These are phyloP conservation scores for Amanita subjunquillea DNA, from an alignment of 768 basidiomycete species.

Conservation along the genomic window DNA sequence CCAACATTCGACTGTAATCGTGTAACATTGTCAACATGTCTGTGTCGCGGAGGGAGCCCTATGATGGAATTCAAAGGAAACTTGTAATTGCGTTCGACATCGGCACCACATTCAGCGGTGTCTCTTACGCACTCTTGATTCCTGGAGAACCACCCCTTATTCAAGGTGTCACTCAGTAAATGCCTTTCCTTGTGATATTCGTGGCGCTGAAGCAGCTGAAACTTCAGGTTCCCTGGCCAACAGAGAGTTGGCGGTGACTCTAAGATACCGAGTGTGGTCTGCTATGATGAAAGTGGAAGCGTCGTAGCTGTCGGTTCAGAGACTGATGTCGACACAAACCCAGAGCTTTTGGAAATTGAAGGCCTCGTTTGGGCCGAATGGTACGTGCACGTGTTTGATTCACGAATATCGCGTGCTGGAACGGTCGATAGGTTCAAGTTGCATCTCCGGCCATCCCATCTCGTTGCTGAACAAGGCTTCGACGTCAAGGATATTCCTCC, in stretches of 20 bases:
- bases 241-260: conserved; percentile 20
- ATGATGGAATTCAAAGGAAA: background rate
- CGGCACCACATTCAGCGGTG: background rate
- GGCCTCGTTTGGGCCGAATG: conserved; percentile 32
- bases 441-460: conserved; percentile 22
- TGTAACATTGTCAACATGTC: background rate
- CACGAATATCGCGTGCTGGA: no score
- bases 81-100: conserved; percentile 1
- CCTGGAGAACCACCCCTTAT: conserved; percentile 13
- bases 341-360: conserved; percentile 30
- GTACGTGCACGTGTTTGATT: conserved; percentile 10
- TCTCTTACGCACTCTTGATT: conserved; percentile 9
- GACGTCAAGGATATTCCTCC: conserved; percentile 19
- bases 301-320: conserved; percentile 36
- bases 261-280: conserved; percentile 40
- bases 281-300: conserved; percentile 29
- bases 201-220: background rate
- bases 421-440: conserved; percentile 28
- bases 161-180: conserved; percentile 12
- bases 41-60: background rate
- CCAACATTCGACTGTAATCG: background rate
- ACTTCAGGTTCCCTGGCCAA: conserved; percentile 12
- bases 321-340: conserved; percentile 27
- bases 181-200: background rate
- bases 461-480: conserved; percentile 7